phyloP scores from a whole-genome alignment of 2,329 filamentous ascomycete species.

The Diaporthe vexans region DNA sequence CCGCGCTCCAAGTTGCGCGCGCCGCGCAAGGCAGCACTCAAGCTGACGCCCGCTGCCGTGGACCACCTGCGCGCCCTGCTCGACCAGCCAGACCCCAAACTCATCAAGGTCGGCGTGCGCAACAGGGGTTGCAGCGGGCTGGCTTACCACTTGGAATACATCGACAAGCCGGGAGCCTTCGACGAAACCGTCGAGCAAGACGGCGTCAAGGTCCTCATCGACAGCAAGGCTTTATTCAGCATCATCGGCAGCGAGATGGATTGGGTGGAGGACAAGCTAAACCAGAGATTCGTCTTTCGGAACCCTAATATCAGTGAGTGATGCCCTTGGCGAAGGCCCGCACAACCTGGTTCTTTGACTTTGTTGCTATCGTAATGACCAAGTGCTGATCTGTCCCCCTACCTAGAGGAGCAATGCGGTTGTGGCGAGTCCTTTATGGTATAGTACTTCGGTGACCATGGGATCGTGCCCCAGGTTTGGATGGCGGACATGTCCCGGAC shows the following conservation, averaged over 20 bases:
- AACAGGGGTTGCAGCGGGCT: slow-evolving; percentile 95
- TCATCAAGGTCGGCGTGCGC: slow-evolving; percentile 94
- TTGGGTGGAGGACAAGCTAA: slow-evolving; percentile 96
- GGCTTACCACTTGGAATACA: slow-evolving; percentile 94
- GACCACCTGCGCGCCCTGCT: slow-evolving; percentile 82
- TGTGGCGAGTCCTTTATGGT: slow-evolving; percentile 98
- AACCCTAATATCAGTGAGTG: slow-evolving; percentile 98
- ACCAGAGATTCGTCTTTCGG: slow-evolving; percentile 90
- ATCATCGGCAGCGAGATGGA: slow-evolving; percentile 99
- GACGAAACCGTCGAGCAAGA: slow-evolving; percentile 97
- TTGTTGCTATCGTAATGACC: neutral
- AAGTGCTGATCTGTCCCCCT: neutral
- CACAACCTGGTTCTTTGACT: neutral
- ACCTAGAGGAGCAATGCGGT: slow-evolving; percentile 90
- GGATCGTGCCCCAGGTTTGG: neutral
- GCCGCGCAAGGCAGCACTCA: slow-evolving; percentile 92
- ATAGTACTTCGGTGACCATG: slow-evolving; percentile 49
- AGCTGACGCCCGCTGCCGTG: slow-evolving; percentile 84
- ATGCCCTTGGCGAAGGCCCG: neutral
- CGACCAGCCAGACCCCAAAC: slow-evolving; percentile 88
- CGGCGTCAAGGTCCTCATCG: slow-evolving; percentile 94
- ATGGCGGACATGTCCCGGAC: no score
- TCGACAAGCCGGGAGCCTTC: slow-evolving; percentile 88
- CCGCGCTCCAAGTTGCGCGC: slow-evolving; percentile 71
- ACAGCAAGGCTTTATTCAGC: slow-evolving; percentile 97